Evolutionary conservation across 768 basidiomycete genomes (phyloP), one percentile per base, ranked within the genome.

Genomic region (Pulveroboletus sp.): DNA sequence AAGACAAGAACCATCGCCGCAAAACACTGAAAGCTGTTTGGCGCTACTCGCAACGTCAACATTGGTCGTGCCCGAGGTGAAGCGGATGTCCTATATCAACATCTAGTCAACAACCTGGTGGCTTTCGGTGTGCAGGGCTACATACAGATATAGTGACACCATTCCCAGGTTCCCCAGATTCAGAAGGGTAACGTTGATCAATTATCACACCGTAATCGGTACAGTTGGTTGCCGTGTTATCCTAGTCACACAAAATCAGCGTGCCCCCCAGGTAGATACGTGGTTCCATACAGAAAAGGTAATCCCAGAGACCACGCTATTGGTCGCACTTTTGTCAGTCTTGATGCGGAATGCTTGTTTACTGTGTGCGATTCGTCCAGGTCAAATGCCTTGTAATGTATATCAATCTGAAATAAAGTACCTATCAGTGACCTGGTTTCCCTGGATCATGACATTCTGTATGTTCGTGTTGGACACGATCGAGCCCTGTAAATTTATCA

Each of bases 261-360:
- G 10, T 7, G 4, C 13, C 34, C 10, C 29, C 8, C 2, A 12
- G 20, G 1, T 12, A 35, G 34, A 40, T 23, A 27, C 1, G 25
- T 11, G 14, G 19, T 5, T 12, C 6, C 71, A 39, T 57, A 77
- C 77, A 2, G 67, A 69, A 61, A 77, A 83, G 5, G 73, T 77
- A 45, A 83, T 65, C 51, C 75, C 73, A 3, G 70, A 58, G 5
- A 85, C 80, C 8, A 61, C 69, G 43, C 77, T 75, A 36, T 69
- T 70, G 6, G 71, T 73, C 6, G 83, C 74, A 39, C 51, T 42
- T 16, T 70, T 59, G 6, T 76, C 55, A 7, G 76, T 81, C 67
- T 85, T 87, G 67, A 87, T 85, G 39, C 83, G 78, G 39, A 85
- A 70, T 0, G 75, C 81, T 59, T 78, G 76, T 45, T 69, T 65